A percentile compares a stretch with the other conserved stretches of the same genome.
Conservation (phyloP, 169 alveolate species). For the Eimeria sp. region DNA sequence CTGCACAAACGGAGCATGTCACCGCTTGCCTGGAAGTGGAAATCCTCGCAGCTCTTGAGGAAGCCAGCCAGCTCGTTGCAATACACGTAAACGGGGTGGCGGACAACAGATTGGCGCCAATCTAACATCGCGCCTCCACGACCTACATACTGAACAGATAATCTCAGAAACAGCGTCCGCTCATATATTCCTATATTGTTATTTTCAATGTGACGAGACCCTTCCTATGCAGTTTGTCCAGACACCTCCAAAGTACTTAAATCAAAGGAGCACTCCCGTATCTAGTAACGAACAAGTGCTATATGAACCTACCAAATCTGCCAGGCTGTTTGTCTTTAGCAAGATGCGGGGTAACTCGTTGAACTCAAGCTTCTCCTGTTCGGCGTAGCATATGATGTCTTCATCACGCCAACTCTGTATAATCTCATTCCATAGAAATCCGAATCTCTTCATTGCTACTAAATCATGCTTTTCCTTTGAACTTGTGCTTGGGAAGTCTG, state of each 20-base stretch:
- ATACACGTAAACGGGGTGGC: slow-evolving; percentile 79
- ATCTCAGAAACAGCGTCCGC: not conserved
- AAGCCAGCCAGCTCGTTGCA: slow-evolving; percentile 76
- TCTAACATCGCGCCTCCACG: slow-evolving; percentile 4
- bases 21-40: slow-evolving; percentile 77
- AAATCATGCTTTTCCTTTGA: not conserved
- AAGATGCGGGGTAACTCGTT: slow-evolving; percentile 77
- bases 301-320: slow-evolving; percentile 53
- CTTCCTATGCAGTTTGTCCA: no score
- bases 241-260: not conserved
- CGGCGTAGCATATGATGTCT: slow-evolving; percentile 69
- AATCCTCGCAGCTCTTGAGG: slow-evolving; percentile 69
- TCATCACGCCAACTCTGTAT: slow-evolving; percentile 79
- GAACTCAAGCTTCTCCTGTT: slow-evolving; percentile 61
- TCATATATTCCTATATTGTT: not conserved
- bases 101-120: slow-evolving; percentile 56
- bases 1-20: slow-evolving; percentile 74
- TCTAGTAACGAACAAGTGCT: not conserved
- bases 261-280: not conserved
- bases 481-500: not conserved
- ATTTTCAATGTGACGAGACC: not conserved
- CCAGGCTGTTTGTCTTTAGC: slow-evolving; percentile 1
- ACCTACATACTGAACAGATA: not conserved
- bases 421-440: slow-evolving; percentile 82
- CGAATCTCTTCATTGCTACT: slow-evolving; percentile 73